Conservation (phyloP, 2,329 filamentous ascomycete genomes). For the Capronia coronata region DNA sequence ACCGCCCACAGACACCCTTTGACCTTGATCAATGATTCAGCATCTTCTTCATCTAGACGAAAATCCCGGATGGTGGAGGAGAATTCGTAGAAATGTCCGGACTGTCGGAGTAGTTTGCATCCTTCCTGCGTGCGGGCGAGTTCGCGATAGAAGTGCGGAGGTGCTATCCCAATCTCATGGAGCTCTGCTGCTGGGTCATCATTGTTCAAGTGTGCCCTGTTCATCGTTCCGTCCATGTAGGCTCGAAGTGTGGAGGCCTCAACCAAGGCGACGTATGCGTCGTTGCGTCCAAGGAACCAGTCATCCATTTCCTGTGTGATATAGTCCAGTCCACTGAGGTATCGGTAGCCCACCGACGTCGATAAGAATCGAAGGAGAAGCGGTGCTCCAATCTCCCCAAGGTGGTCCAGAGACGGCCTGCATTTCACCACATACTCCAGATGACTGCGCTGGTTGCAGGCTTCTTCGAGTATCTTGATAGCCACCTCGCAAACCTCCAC, state of each 20-base stretch:
- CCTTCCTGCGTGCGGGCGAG: constrained; percentile 88
- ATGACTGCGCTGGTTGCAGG: constrained; percentile 84
- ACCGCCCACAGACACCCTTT: constrained; percentile 98
- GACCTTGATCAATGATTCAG: constrained; percentile 81
- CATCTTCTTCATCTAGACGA: constrained; percentile 75
- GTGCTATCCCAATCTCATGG: constrained; percentile 57
- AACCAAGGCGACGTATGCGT: constrained; percentile 88
- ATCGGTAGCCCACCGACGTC: constrained; percentile 95
- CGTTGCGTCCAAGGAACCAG: constrained; percentile 95
- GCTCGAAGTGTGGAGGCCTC: constrained; percentile 90
- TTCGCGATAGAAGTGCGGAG: constrained; percentile 97
- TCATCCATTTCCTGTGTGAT: constrained; percentile 99
- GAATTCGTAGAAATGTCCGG: constrained; percentile 95
- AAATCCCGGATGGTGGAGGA: constrained; percentile 80
- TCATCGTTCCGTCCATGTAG: constrained; percentile 52
- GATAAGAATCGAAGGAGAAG: constrained; percentile 86
- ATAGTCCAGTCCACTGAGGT: constrained; percentile 92
- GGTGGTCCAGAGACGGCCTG: constrained; percentile 83
- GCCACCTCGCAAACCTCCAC: constrained; percentile 94
- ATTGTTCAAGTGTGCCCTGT: constrained; percentile 44
- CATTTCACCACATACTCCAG: constrained; percentile 97
- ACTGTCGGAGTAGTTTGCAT: constrained; percentile 80
- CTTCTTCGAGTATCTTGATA: constrained; percentile 94
- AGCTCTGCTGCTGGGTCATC: constrained; percentile 55
- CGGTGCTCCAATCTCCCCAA: constrained; percentile 93